Evolutionary conservation across 129 eudicot genomes (phyloP), one percentile per base, ranked within the genome.

Genomic region (Pittosporum tobira): DNA sequence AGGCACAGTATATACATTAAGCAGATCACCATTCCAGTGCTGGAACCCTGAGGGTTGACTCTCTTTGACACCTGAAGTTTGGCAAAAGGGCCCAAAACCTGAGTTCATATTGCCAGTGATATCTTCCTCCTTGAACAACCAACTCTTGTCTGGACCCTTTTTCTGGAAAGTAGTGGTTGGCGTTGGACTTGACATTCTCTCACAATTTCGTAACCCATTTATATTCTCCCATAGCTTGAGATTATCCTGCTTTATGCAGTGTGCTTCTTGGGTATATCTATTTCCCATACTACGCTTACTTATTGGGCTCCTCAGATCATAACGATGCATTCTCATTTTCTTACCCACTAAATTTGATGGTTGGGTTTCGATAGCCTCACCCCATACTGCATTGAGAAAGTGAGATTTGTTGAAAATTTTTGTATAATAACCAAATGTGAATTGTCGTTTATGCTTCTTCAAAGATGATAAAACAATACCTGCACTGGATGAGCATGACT

Each of bases 401-500:
- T 51, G 15, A 15, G 15, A 25, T 50, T 59, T 38, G 28, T 44
- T 22, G 9, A 57, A 22, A 66, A 62, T 16, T 27, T 13, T 5
- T 27, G 42, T 63, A 46, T 29, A 42, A 48, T 29, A 48, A 48
- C 21, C 19, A 67, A 31, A 38, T 34, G 51, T 62, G 50, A 34
- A 34, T 2, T 34, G 40, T 1, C 1, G 40, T 9, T 34, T 12
- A 34, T 34, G 40, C 10, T 42, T 15, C 40, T 38, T 52, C 56
- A 59, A 28, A 36, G n/a, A n/a, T n/a, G n/a, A n/a, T n/a, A n/a
- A n/a, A 38, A 21, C 30, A 19, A 40, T 36, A 88, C 96, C 94
- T 83, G 94, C 69, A 68, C 61, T 64, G 59, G 80, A 76, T 24
- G 79, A 75, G 82, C 87, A 84, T 40, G 90, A 84, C 58, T 84